These are phyloP conservation scores for Candida rishiriensis DNA, from an alignment of 805 yeast genomes.

Conservation along the genomic window DNA sequence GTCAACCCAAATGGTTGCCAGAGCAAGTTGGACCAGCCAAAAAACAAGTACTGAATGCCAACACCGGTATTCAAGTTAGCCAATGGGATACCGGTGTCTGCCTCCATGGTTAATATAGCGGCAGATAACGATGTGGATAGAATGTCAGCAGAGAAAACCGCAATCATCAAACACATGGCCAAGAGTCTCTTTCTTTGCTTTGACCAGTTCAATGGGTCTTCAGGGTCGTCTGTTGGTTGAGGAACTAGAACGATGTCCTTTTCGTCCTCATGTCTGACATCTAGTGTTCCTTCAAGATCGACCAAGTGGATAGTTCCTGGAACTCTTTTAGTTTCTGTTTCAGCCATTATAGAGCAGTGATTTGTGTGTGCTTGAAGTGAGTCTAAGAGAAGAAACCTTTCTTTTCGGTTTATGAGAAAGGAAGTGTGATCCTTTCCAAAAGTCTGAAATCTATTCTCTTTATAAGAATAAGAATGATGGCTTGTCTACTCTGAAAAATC, in stretches of 20 bases:
- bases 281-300: constrained; percentile 29
- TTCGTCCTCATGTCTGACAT: constrained; percentile 11
- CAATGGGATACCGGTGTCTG: constrained; percentile 17
- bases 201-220: constrained; percentile 69
- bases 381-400: too few relatives aligned
- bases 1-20: constrained; percentile 36
- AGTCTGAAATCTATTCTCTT: too few relatives aligned
- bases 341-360: too few relatives aligned
- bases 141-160: constrained; percentile 27
- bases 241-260: constrained; percentile 52
- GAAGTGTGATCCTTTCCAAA: too few relatives aligned
- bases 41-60: constrained; percentile 37
- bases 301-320: constrained; percentile 52
- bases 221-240: constrained; percentile 62
- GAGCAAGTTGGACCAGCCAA: constrained; percentile 36
- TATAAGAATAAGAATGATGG: too few relatives aligned
- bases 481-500: too few relatives aligned
- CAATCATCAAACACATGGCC: constrained; percentile 40
- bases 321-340: too few relatives aligned
- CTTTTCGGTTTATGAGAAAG: too few relatives aligned
- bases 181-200: constrained; percentile 42
- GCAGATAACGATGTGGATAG: constrained; percentile 26
- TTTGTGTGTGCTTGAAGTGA: too few relatives aligned
- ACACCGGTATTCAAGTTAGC: constrained; percentile 34
- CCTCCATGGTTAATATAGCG: constrained; percentile 20